Evolutionary conservation across 768 basidiomycete species (phyloP).

Genomic region (Rhodotorula babjevae): DNA sequence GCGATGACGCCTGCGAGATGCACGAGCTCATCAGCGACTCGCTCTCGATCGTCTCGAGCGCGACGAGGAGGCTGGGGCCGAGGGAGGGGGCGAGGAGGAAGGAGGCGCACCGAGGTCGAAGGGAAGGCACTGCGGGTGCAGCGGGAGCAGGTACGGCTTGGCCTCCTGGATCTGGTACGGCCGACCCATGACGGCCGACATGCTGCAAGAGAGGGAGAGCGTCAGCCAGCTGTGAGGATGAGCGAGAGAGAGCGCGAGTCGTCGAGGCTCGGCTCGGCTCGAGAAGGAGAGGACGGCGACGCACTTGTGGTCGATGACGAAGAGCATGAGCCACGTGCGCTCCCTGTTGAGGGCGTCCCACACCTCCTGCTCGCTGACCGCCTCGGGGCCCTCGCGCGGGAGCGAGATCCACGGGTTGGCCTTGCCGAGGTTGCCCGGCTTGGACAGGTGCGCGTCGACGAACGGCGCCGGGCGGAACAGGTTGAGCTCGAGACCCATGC

Average conservation of each 20-base stretch:
- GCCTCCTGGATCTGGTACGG: slow-evolving; percentile 36
- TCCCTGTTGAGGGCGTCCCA: slow-evolving; percentile 87
- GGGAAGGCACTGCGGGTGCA: slow-evolving; percentile 27
- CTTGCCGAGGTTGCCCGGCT: slow-evolving; percentile 9
- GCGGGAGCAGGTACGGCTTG: slow-evolving; percentile 26
- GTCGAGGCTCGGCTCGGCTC: too few species aligned
- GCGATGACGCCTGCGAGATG: slow-evolving; percentile 36
- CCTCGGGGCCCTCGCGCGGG: slow-evolving; percentile 73
- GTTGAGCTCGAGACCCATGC: slow-evolving; percentile 82
- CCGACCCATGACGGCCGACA: slow-evolving; percentile 33
- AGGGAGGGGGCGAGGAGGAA: background rate
- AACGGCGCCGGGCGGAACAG: slow-evolving; percentile 26
- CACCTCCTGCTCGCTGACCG: slow-evolving; percentile 66
- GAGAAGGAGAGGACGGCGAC: background rate
- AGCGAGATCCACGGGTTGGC: slow-evolving; percentile 55
- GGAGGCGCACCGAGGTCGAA: slow-evolving; percentile 33
- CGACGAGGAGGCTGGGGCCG: too few species aligned
- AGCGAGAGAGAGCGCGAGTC: too few species aligned
- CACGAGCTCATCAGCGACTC: too few species aligned
- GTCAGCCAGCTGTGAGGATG: too few species aligned
- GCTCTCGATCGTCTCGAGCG: too few species aligned
- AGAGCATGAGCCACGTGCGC: slow-evolving; percentile 71
- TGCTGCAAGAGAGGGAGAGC: background rate
- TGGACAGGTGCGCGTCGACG: slow-evolving; percentile 24
- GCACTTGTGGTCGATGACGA: slow-evolving; percentile 38